Evolutionary conservation across 2,329 filamentous ascomycete species (phyloP).

Genomic region (Emericellopsis atlantica): DNA sequence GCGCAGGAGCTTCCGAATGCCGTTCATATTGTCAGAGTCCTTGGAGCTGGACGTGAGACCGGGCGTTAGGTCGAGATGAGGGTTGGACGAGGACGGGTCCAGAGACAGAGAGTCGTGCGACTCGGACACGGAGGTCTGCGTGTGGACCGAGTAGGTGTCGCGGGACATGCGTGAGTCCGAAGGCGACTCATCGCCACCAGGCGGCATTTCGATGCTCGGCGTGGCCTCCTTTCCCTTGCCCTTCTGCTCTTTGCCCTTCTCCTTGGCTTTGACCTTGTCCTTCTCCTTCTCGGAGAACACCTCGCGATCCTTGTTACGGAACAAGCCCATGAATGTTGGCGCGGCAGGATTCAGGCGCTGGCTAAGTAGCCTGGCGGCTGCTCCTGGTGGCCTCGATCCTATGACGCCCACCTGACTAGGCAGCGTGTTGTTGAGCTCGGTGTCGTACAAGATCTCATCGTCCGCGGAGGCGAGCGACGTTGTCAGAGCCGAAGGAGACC

Average conservation of each 20-base stretch:
- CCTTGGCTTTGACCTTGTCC: conserved; percentile 11
- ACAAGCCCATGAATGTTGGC: conserved; percentile 72
- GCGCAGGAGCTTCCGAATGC: conserved; percentile 45
- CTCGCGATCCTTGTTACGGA: conserved; percentile 26
- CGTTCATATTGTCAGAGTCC: conserved; percentile 38
- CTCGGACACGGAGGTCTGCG: conserved; percentile 45
- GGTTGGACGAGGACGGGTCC: conserved; percentile 42
- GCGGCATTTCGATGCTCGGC: conserved; percentile 24
- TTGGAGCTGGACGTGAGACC: conserved; percentile 26
- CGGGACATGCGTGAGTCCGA: conserved; percentile 41
- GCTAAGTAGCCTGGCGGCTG: conserved; percentile 28
- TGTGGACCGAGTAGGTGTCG: conserved; percentile 44
- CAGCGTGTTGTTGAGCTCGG: conserved; percentile 37
- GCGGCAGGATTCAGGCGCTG: conserved; percentile 75
- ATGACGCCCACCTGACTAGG: conserved; percentile 58
- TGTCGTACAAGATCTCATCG: conserved; percentile 50
- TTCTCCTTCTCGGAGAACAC: conserved; percentile 16
- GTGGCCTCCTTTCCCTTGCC: conserved; percentile 21
- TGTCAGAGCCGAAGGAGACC: conserved; percentile 52
- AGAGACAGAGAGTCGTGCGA: conserved; percentile 45
- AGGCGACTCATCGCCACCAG: conserved; percentile 32
- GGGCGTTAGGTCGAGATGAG: conserved; percentile 37
- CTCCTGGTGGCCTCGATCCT: conserved; percentile 55
- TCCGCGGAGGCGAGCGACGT: conserved; percentile 51
- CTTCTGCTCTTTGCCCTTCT: conserved; percentile 20